These are phyloP conservation scores for Colletotrichum sp. DNA, from an alignment of 2,329 filamentous ascomycete species.

Conservation along the genomic window DNA sequence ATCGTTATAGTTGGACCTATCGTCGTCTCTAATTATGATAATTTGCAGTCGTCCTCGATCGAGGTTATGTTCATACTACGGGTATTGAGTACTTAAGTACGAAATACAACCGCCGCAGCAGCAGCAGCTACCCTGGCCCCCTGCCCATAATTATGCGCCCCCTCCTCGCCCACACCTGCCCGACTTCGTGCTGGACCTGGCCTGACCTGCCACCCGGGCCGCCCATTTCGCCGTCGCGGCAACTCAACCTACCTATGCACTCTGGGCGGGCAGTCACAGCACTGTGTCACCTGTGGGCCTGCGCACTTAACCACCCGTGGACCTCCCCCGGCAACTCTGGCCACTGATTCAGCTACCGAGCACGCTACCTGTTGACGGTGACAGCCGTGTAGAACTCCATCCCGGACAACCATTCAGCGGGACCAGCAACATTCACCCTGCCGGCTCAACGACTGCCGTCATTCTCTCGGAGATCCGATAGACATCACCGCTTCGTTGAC, in stretches of 20 bases:
- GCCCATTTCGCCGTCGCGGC: slow-evolving; percentile 6
- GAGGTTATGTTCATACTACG: not conserved
- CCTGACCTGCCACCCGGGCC: not conserved
- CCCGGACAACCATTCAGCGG: not conserved
- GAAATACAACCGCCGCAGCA: not conserved
- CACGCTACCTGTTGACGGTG: not conserved
- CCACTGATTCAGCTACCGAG: not conserved
- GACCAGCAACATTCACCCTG: not conserved
- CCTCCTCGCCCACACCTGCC: not conserved
- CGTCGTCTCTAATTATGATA: not conserved
- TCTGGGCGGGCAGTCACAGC: not conserved
- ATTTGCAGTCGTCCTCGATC: not conserved
- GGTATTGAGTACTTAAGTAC: not conserved
- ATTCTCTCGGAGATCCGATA: not conserved
- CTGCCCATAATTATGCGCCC: not conserved
- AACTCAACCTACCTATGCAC: not conserved
- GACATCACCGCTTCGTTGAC: not conserved
- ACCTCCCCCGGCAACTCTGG: not conserved
- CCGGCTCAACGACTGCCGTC: not conserved
- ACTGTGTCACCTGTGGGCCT: not conserved
- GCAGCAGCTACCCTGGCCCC: not conserved
- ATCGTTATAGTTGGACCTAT: not conserved
- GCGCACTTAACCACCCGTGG: not conserved
- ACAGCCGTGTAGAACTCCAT: not conserved
- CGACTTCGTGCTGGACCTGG: not conserved